phyloP scores from a whole-genome alignment of 495 filamentous ascomycete species.

The Daldinia decipiens region DNA sequence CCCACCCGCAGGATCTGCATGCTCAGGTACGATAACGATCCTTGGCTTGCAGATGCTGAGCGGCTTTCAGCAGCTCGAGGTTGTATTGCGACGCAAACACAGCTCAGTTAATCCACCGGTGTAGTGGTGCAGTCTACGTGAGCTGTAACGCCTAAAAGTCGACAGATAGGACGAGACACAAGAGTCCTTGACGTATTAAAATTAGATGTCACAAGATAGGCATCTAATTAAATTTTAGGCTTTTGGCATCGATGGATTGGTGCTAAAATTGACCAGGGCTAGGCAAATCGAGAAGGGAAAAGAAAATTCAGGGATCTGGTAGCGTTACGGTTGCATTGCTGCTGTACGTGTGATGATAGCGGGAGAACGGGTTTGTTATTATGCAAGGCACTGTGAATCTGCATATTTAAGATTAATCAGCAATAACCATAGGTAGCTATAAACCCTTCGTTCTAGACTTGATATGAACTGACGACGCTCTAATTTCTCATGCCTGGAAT shows the following conservation, averaged over 20 bases:
- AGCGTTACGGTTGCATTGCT: not conserved
- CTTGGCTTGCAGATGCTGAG: constrained; percentile 21
- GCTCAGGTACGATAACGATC: constrained; percentile 3
- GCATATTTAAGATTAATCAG: not conserved
- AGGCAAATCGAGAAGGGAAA: not conserved
- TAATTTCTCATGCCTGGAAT: not conserved
- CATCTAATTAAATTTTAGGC: not conserved
- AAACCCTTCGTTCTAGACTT: too few relatives aligned
- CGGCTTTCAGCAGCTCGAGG: constrained; percentile 28
- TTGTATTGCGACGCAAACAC: not conserved
- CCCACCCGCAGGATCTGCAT: constrained; percentile 22
- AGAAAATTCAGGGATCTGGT: not conserved
- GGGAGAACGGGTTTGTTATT: not conserved
- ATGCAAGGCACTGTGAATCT: not conserved
- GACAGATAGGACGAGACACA: not conserved
- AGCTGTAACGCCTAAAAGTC: not conserved
- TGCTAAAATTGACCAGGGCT: not conserved
- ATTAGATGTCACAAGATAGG: not conserved
- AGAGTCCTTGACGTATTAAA: not conserved
- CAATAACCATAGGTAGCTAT: too few relatives aligned
- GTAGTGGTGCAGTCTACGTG: not conserved
- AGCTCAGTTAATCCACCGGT: not conserved
- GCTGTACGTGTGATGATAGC: not conserved
- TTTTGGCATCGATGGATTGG: not conserved
- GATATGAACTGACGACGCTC: not conserved